phyloP scores from a whole-genome alignment of 2,329 filamentous ascomycete genomes.

The Thyridium curvatum region DNA sequence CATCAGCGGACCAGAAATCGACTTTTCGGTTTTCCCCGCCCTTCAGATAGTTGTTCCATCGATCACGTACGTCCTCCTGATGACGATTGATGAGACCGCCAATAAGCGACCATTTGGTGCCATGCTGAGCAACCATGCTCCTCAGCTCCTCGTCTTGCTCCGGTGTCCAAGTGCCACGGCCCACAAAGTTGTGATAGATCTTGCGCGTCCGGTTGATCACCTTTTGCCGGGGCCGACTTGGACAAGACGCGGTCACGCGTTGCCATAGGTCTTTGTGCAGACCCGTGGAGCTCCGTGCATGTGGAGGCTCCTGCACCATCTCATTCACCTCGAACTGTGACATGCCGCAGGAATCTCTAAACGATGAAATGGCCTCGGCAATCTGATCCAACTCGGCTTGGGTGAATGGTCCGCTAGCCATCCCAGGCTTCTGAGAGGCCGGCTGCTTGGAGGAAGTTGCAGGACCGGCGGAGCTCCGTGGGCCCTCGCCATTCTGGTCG shows the following conservation, averaged over 20 bases:
- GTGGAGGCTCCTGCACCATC: slow-evolving; percentile 25
- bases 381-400: slow-evolving; percentile 35
- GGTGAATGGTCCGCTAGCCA: slow-evolving; percentile 29
- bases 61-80: slow-evolving; percentile 60
- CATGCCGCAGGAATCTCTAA: slow-evolving; percentile 34
- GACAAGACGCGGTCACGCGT: slow-evolving; percentile 38
- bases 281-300: slow-evolving; percentile 9
- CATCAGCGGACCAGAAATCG: slow-evolving; percentile 53
- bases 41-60: slow-evolving; percentile 62
- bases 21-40: slow-evolving; percentile 46
- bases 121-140: slow-evolving; percentile 36
- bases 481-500: too few species aligned
- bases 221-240: slow-evolving; percentile 44
- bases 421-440: slow-evolving; percentile 13
- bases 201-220: slow-evolving; percentile 52
- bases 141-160: slow-evolving; percentile 52
- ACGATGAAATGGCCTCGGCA: slow-evolving; percentile 33
- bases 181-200: slow-evolving; percentile 59
- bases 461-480: too few species aligned
- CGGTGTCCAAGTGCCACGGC: slow-evolving; percentile 50
- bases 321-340: slow-evolving; percentile 40
- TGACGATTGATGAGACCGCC: slow-evolving; percentile 57
- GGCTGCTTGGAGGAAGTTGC: slow-evolving; percentile 3
- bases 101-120: slow-evolving; percentile 57
- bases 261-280: slow-evolving; percentile 41